phyloP scores from a whole-genome alignment of 2,329 filamentous ascomycete species.

The Penicillium sclerotiorum region DNA sequence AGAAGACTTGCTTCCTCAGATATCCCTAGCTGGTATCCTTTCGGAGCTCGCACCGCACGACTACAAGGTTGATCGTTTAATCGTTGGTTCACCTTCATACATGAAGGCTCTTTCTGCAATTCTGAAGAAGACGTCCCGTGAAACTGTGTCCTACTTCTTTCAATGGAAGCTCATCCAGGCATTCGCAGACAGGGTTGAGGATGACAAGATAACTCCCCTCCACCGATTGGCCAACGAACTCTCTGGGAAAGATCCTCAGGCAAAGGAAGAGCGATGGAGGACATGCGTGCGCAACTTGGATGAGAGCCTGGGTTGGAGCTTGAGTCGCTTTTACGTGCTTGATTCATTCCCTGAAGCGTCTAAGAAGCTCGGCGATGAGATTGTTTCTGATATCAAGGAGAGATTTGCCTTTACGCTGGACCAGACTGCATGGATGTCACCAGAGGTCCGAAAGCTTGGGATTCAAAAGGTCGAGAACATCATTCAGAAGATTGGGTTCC shows the following conservation, averaged over 20 bases:
- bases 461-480: conserved; percentile 69
- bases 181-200: conserved; percentile 59
- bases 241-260: conserved; percentile 64
- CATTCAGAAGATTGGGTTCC: conserved; percentile 69
- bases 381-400: conserved; percentile 71
- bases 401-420: conserved; percentile 65
- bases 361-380: conserved; percentile 67
- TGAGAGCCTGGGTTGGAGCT: conserved; percentile 64
- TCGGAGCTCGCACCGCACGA: conserved; percentile 54
- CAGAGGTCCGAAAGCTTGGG: conserved; percentile 60
- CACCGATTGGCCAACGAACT: conserved; percentile 63
- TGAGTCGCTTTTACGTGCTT: conserved; percentile 71
- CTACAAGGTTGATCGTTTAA: conserved; percentile 56
- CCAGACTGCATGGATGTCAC: conserved; percentile 65
- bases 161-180: conserved; percentile 64
- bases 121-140: conserved; percentile 55
- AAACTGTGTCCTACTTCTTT: conserved; percentile 64
- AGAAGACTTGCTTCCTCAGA: conserved; percentile 57
- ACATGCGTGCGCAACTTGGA: conserved; percentile 64
- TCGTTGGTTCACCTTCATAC: conserved; percentile 63
- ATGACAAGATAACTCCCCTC: conserved; percentile 62
- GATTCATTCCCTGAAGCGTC: conserved; percentile 68
- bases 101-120: conserved; percentile 61
- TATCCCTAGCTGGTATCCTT: conserved; percentile 59
- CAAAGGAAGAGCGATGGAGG: conserved; percentile 66